phyloP scores from a whole-genome alignment of 1,284 basidiomycete species.

The Inonotus obliquus region DNA sequence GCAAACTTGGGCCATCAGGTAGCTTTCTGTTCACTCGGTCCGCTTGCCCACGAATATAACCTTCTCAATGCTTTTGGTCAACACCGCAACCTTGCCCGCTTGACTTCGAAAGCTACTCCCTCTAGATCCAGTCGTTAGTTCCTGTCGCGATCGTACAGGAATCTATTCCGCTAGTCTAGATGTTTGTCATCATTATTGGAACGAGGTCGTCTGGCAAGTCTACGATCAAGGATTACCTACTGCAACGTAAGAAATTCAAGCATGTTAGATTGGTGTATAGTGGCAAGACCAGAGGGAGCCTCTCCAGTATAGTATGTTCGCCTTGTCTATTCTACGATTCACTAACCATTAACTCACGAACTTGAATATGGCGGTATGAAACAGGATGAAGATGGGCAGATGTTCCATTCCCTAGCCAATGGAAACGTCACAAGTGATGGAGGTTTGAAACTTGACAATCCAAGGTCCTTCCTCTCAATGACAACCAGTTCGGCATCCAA shows the following conservation, averaged over 20 bases:
- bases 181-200: slow-evolving; percentile 89
- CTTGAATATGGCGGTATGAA: not conserved
- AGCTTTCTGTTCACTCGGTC: not conserved
- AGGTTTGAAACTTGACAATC: slow-evolving; percentile 5
- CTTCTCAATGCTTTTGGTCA: not conserved
- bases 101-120: not conserved
- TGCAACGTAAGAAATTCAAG: slow-evolving; percentile 42
- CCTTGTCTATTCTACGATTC: not conserved
- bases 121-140: not conserved
- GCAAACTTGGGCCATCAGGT: not conserved
- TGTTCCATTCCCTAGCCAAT: not conserved
- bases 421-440: not conserved
- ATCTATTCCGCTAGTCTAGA: slow-evolving; percentile 30
- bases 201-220: slow-evolving; percentile 80
- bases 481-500: slow-evolving; percentile 13
- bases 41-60: not conserved
- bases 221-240: slow-evolving; percentile 71
- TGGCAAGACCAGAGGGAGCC: not conserved
- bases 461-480: slow-evolving; percentile 13
- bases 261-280: slow-evolving; percentile 29
- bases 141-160: slow-evolving; percentile 4
- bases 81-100: not conserved
- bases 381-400: not conserved
- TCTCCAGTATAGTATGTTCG: not conserved
- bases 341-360: not conserved